Evolutionary conservation across 2,329 filamentous ascomycete species (phyloP).

Genomic region (Calycina herbarum): DNA sequence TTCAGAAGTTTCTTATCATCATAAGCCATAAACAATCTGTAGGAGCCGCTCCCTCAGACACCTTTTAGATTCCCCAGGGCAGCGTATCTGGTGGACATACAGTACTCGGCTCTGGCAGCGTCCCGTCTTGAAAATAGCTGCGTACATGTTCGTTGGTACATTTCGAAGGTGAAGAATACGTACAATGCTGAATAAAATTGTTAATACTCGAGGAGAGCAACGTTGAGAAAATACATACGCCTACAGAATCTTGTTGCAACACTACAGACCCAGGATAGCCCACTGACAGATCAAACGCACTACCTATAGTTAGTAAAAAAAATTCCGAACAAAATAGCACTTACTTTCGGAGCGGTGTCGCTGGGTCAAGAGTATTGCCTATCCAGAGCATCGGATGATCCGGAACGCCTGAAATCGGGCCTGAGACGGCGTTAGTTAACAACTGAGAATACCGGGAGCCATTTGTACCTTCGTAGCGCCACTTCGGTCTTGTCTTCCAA

Average conservation of each 20-base stretch:
- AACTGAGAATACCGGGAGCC: neutral
- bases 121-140: no score
- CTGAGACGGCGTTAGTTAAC: neutral
- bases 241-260: neutral
- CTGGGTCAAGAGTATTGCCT: neutral
- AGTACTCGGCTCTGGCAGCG: no score
- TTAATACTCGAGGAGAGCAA: no score
- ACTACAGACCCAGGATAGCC: neutral
- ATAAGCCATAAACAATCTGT: no score
- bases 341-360: neutral
- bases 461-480: neutral
- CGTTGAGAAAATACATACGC: neutral
- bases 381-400: neutral
- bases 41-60: no score
- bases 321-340: neutral
- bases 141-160: no score
- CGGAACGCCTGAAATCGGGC: neutral
- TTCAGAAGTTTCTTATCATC: no score
- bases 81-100: no score
- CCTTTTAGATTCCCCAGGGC: no score
- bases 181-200: no score
- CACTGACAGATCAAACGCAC: neutral
- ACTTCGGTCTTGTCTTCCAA: neutral
- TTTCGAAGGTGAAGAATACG: no score
- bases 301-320: neutral